phyloP scores from a whole-genome alignment of 345 rosid genomes.

The Psidium friedrichsthalianum region DNA sequence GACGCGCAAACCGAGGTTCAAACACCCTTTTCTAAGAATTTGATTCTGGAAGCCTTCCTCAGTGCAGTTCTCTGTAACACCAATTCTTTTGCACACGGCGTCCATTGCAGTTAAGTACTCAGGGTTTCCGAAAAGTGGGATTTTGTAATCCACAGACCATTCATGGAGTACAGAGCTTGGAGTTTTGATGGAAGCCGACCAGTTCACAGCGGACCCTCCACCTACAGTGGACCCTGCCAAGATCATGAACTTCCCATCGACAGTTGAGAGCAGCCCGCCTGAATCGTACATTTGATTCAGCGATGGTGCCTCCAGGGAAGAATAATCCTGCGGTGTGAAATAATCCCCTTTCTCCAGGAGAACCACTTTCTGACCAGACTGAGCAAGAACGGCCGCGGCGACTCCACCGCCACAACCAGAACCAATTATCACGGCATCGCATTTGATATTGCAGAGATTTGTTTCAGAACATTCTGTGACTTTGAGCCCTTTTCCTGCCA shows the following conservation, averaged over 20 bases:
- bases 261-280: conserved; percentile 1
- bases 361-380: conserved; percentile 7
- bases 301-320: conserved; percentile 11
- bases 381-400: conserved; percentile 10
- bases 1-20: background rate
- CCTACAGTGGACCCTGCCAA: conserved; percentile 10
- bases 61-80: background rate
- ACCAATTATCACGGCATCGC: conserved; percentile 9
- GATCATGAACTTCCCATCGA: conserved; percentile 8
- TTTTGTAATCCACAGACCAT: conserved; percentile 9
- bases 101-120: conserved; percentile 8
- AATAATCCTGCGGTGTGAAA: conserved; percentile 5
- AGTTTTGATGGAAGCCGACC: conserved; percentile 11
- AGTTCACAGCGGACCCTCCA: conserved; percentile 11
- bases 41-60: conserved; percentile 13
- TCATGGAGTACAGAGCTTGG: conserved; percentile 6
- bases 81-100: conserved; percentile 1
- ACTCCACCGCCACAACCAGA: conserved; percentile 17
- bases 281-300: conserved; percentile 2
- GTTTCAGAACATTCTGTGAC: background rate
- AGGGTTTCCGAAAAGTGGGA: conserved; percentile 2
- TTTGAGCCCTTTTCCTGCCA: conserved; percentile 1
- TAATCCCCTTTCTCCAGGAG: conserved; percentile 15
- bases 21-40: conserved; percentile 8
- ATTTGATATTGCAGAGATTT: background rate